A percentile compares a stretch with the other conserved stretches of the same genome.
These are phyloP conservation scores for Stereum hirsutum DNA, from an alignment of 1,284 basidiomycete genomes.

Conservation along the genomic window DNA sequence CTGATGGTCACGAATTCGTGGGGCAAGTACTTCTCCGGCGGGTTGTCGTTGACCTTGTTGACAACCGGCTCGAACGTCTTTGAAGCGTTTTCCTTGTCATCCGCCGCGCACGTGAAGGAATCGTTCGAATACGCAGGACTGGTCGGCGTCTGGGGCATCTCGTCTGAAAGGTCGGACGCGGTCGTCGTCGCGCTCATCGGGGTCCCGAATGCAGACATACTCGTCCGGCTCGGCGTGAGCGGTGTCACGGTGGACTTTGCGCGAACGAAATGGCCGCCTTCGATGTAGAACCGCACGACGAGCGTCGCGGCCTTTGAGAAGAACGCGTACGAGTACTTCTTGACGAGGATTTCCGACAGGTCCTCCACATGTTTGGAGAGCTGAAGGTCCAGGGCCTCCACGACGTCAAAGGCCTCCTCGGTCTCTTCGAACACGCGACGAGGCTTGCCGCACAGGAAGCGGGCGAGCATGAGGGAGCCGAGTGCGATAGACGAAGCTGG, in stretches of 20 bases:
- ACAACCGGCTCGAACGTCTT: conserved; percentile 56
- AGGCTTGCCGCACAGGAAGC: conserved; percentile 75
- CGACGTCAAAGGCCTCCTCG: conserved; percentile 67
- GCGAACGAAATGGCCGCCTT: conserved; percentile 60
- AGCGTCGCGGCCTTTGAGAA: conserved; percentile 91
- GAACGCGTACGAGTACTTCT: conserved; percentile 95
- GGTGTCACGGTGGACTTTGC: conserved; percentile 47
- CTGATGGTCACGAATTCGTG: conserved; percentile 72
- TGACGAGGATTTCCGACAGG: conserved; percentile 88
- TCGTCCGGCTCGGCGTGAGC: conserved; percentile 58
- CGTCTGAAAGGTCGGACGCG: conserved; percentile 67
- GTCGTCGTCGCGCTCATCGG: conserved; percentile 66
- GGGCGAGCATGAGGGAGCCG: conserved; percentile 83
- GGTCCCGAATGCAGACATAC: conserved; percentile 45
- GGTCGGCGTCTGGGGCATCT: conserved; percentile 72
- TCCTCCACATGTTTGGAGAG: conserved; percentile 82
- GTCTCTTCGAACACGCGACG: conserved; percentile 76
- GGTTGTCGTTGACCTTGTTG: conserved; percentile 59
- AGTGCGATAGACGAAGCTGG: conserved; percentile 82
- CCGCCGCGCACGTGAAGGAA: conserved; percentile 45
- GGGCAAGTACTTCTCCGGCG: conserved; percentile 67
- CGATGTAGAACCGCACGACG: conserved; percentile 87
- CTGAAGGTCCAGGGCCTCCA: conserved; percentile 79
- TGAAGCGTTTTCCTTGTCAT: conserved; percentile 71
- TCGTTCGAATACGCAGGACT: conserved; percentile 53